Evolutionary conservation across 1,284 basidiomycete species (phyloP).

Genomic region (Pascua guehoae): DNA sequence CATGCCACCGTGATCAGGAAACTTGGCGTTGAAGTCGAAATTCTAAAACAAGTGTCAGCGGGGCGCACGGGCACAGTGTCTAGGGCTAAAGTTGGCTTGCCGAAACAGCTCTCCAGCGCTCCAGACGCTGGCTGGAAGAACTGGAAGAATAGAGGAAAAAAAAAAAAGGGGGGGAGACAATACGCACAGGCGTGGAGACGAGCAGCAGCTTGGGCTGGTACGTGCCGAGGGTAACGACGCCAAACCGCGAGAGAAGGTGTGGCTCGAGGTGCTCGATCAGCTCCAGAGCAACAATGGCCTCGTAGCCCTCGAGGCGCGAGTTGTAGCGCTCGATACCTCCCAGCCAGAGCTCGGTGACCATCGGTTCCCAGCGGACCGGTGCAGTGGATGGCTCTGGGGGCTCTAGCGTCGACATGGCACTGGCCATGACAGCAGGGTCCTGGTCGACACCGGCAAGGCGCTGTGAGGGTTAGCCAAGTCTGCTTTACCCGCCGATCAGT

Average conservation of each 20-base stretch:
- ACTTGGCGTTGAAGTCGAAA: constrained; percentile 73
- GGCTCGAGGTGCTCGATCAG: constrained; percentile 88
- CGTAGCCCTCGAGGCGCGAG: constrained; percentile 63
- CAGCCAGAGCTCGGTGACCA: constrained; percentile 72
- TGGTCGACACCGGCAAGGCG: constrained; percentile 47
- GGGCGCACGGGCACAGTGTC: not conserved
- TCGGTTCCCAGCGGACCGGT: constrained; percentile 64
- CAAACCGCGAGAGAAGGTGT: constrained; percentile 67
- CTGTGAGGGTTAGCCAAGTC: constrained; percentile 19
- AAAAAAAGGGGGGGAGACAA: not conserved
- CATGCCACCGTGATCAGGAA: constrained; percentile 62
- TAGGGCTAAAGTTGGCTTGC: not conserved
- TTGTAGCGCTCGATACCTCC: constrained; percentile 77
- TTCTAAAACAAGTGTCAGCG: constrained; percentile 25
- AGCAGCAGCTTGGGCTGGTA: constrained; percentile 77
- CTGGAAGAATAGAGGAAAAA: not conserved
- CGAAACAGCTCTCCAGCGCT: not conserved
- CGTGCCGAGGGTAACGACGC: constrained; percentile 72
- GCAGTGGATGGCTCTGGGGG: constrained; percentile 22
- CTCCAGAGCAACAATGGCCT: constrained; percentile 82
- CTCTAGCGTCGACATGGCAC: constrained; percentile 34
- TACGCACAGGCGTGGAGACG: constrained; percentile 70
- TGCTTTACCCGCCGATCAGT: not conserved
- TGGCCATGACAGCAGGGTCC: constrained; percentile 36
- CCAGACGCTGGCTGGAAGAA: not conserved